Evolutionary conservation across 345 rosid genomes (phyloP).

Genomic region (Rhodamnia argentea): DNA sequence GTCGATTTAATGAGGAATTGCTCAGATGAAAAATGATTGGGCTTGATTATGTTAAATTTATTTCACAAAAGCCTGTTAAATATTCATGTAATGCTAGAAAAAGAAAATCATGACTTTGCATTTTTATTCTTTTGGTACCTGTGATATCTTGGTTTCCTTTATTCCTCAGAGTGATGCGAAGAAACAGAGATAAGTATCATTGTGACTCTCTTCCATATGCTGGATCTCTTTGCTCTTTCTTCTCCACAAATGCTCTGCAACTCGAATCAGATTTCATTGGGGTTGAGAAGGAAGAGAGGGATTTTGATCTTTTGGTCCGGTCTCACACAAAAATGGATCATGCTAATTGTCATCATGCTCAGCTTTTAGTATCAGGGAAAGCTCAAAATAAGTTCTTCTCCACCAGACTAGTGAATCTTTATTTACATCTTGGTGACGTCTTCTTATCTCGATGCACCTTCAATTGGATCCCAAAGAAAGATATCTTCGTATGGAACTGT

Average conservation of each 20-base stretch:
- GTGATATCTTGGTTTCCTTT: neutral
- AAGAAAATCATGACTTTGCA: neutral
- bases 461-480: neutral
- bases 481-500: slow-evolving; percentile 9
- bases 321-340: slow-evolving; percentile 2
- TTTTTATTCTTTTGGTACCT: neutral
- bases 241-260: slow-evolving; percentile 1
- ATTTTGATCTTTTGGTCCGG: slow-evolving; percentile 2
- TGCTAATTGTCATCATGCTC: slow-evolving; percentile 11
- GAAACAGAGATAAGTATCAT: neutral
- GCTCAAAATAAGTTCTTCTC: neutral
- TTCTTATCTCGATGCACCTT: slow-evolving; percentile 1
- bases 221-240: neutral
- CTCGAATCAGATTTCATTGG: neutral
- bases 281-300: neutral
- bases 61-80: neutral
- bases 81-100: neutral
- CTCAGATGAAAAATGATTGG: neutral
- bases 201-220: neutral
- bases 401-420: slow-evolving; percentile 11
- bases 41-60: neutral
- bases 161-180: neutral
- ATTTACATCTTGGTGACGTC: slow-evolving; percentile 12
- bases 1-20: neutral
- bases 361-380: slow-evolving; percentile 4